Conservation (phyloP, 2,329 filamentous ascomycete genomes). For the Leptosphaerulina australis region DNA sequence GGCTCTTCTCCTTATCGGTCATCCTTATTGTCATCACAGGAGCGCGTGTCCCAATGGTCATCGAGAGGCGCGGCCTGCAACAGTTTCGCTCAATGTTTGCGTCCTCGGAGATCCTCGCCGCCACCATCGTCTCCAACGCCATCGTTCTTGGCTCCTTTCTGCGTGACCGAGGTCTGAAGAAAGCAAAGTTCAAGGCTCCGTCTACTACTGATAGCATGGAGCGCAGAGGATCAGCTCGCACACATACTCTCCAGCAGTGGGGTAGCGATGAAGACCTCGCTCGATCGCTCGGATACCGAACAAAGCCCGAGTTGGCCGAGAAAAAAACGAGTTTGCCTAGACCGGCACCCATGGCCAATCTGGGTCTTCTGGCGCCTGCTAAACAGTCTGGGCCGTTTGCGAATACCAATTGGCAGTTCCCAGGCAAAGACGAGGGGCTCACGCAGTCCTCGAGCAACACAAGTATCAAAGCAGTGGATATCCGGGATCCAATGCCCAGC, state of each 20-base stretch:
- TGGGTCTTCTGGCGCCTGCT: constrained; percentile 32
- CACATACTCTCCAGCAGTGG: constrained; percentile 73
- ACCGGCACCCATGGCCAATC: constrained; percentile 44
- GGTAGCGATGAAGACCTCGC: constrained; percentile 93
- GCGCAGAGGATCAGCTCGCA: constrained; percentile 64
- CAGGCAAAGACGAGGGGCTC: constrained; percentile 25
- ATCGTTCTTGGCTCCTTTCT: constrained; percentile 92
- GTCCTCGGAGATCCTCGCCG: constrained; percentile 87
- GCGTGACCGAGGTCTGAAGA: constrained; percentile 87
- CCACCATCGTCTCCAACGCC: constrained; percentile 84
- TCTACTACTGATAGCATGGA: constrained; percentile 60
- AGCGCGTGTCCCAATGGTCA: constrained; percentile 80
- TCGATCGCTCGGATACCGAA: constrained; percentile 74
- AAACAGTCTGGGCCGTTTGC: constrained; percentile 33
- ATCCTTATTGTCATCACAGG: constrained; percentile 78
- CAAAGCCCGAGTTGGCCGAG: constrained; percentile 59
- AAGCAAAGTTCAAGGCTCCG: constrained; percentile 71
- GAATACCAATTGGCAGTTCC: constrained; percentile 45
- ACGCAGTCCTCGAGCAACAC: constrained; percentile 32
- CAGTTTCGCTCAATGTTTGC: constrained; percentile 88
- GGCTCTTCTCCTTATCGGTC: constrained; percentile 84
- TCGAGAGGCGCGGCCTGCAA: constrained; percentile 73
- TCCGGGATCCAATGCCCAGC: constrained; percentile 47
- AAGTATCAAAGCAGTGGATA: constrained; percentile 28
- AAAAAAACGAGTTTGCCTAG: constrained; percentile 50